A percentile compares a stretch with the other conserved stretches of the same genome.
Evolutionary conservation across 192 early-diverging fungal genomes (phyloP).

Genomic region (Umbelopsis sp.): DNA sequence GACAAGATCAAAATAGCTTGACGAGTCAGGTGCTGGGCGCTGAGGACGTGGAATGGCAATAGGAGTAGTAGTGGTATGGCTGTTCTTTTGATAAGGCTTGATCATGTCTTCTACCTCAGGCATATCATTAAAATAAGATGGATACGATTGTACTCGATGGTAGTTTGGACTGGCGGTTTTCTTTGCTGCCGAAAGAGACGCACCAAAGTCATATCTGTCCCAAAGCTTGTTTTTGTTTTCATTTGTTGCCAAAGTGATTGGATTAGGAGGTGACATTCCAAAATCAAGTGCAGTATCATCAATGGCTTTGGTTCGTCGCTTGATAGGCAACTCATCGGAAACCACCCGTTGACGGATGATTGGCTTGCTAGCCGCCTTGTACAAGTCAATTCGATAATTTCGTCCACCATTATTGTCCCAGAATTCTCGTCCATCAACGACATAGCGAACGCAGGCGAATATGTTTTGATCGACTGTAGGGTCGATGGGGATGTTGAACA

Average conservation of each 20-base stretch:
- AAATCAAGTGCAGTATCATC: not conserved
- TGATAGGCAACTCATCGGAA: slow-evolving; percentile 14
- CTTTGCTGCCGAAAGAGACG: slow-evolving; percentile 39
- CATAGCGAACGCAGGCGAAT: slow-evolving; percentile 69
- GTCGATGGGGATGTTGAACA: slow-evolving; percentile 64
- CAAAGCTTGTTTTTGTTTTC: slow-evolving; percentile 25
- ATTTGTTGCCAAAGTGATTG: not conserved
- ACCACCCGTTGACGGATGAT: not conserved
- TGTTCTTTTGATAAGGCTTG: not conserved
- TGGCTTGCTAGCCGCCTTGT: not conserved
- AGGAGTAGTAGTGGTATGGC: not conserved
- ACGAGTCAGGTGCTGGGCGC: slow-evolving; percentile 39
- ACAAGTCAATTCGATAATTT: slow-evolving; percentile 78
- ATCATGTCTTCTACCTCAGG: slow-evolving; percentile 11
- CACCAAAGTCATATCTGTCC: slow-evolving; percentile 43
- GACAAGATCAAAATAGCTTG: slow-evolving; percentile 53
- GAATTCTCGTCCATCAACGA: slow-evolving; percentile 68
- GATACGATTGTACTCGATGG: slow-evolving; percentile 15
- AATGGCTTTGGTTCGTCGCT: too few relatives aligned
- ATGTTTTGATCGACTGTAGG: slow-evolving; percentile 42
- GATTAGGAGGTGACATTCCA: not conserved
- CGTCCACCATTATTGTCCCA: slow-evolving; percentile 95
- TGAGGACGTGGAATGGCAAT: slow-evolving; percentile 22
- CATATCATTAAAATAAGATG: slow-evolving; percentile 9
- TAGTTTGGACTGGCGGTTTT: not conserved